Evolutionary conservation across 805 yeast genomes (phyloP), one percentile per base, ranked within the genome.

Genomic region (Ogataea parapolymorpha): DNA sequence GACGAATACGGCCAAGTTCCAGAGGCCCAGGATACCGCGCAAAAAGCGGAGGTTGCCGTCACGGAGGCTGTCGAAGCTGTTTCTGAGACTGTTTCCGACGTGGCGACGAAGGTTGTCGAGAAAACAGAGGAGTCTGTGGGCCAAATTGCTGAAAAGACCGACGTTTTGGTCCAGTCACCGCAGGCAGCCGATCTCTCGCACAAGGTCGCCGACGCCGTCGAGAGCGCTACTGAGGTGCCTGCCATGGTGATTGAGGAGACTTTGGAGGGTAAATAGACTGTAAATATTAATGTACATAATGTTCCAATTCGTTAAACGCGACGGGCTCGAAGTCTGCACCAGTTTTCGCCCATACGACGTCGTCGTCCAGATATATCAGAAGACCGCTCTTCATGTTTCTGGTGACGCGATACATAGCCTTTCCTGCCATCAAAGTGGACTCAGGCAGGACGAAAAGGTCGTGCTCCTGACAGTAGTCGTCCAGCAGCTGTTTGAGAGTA

Each of bases 401-500:
- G 4, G 67, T 56, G 12, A 80, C 57, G 23, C 65, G 60, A 55
- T 67, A 77, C 30, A 79, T 54, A 3, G 72, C 66, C 32, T 66
- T 60, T 1, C 80, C 82, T 13, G 45, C 44, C 12, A 49, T 35
- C 6, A 45, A 22, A 4, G 66, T 51, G 23, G 61, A 56, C 14
- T 60, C 43, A 4, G 71, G 68, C 1, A 61, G 43, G 17, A 79
- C 62, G 7, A 71, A 53, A 17, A 80, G 65, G 26, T 75, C 74
- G 35, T 76, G 61, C 2, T 64, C 61, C 18, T 67, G 54, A 51
- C 95, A 87, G 52, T 67, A 75, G 2, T 76, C 76, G 39, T 73
- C 77, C 2, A 86, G 75, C 14, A 87, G 80, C 39, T 85, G 87
- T 47, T 71, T 79, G 54, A 81, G 80, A 0, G 85, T 67, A 4